These are phyloP conservation scores for Leucocoprinus sp. DNA, from an alignment of 768 basidiomycete genomes.

Conservation along the genomic window DNA sequence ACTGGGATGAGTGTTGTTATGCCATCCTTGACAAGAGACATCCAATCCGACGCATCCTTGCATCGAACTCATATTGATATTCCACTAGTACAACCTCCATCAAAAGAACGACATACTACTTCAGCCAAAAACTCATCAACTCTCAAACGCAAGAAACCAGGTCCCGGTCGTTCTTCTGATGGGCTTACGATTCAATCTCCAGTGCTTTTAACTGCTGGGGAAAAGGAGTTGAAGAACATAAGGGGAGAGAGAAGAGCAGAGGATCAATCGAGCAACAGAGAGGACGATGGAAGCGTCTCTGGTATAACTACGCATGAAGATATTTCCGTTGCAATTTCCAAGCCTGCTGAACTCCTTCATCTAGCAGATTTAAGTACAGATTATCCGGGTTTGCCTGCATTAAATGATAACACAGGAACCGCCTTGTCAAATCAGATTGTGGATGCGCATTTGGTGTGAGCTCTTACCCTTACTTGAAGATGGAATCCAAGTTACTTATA, in stretches of 20 bases:
- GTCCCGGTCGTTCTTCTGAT: constrained; percentile 43
- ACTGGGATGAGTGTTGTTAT: constrained; percentile 5
- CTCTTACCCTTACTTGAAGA: background rate
- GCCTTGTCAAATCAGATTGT: background rate
- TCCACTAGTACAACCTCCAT: constrained; percentile 45
- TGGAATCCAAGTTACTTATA: background rate
- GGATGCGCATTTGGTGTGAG: background rate
- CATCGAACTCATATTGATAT: constrained; percentile 45
- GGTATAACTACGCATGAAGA: constrained; percentile 8
- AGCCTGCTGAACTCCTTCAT: constrained; percentile 33
- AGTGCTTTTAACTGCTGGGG: constrained; percentile 46
- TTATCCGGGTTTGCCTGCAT: constrained; percentile 54
- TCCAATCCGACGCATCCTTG: constrained; percentile 18
- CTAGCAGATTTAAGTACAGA: constrained; percentile 37
- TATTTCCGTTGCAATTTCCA: constrained; percentile 2
- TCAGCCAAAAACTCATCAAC: background rate
- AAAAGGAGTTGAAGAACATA: constrained; percentile 42
- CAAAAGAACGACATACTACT: constrained; percentile 24
- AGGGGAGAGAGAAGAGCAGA: constrained; percentile 32
- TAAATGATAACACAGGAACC: constrained; percentile 18
- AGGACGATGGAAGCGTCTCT: constrained; percentile 12
- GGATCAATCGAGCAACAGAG: constrained; percentile 7
- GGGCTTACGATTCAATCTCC: constrained; percentile 36
- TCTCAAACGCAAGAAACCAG: constrained; percentile 28
- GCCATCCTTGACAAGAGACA: constrained; percentile 13